phyloP scores from a whole-genome alignment of 768 basidiomycete genomes.

The Symmetrospora coprosmae region DNA sequence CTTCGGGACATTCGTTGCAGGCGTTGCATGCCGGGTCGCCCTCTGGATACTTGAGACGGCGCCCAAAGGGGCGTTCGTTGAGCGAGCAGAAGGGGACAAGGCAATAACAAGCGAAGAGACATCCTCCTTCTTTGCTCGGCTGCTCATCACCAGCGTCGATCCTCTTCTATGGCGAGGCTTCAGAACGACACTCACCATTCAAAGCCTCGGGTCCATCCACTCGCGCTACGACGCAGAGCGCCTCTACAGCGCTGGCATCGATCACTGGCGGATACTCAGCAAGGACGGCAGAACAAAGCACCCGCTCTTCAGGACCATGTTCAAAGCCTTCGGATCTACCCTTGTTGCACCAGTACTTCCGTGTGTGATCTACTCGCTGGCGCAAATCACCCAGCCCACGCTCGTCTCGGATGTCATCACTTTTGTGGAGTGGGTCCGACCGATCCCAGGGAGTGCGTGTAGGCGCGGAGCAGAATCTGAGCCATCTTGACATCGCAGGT shows the following conservation, averaged over 20 bases:
- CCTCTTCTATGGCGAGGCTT: slow-evolving; percentile 6
- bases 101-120: slow-evolving; percentile 3
- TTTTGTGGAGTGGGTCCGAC: slow-evolving; percentile 8
- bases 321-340: slow-evolving; percentile 1
- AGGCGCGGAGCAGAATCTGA: too few species aligned
- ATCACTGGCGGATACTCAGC: neutral
- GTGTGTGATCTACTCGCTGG: slow-evolving; percentile 8
- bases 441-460: too few species aligned
- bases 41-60: slow-evolving; percentile 6
- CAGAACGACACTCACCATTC: neutral
- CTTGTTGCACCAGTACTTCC: slow-evolving; percentile 15
- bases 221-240: slow-evolving; percentile 6
- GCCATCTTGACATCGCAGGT: neutral
- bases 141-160: slow-evolving; percentile 12
- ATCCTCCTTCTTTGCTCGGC: slow-evolving; percentile 14
- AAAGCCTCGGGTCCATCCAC: slow-evolving; percentile 2
- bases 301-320: slow-evolving; percentile 15
- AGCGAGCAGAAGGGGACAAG: slow-evolving; percentile 2
- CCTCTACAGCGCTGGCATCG: neutral
- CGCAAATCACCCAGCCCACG: slow-evolving; percentile 13
- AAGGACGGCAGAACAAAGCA: neutral
- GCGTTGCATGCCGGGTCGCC: neutral
- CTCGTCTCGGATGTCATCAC: slow-evolving; percentile 10
- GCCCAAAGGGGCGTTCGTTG: slow-evolving; percentile 16
- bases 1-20: neutral